Evolutionary conservation across 495 filamentous ascomycete species (phyloP), one percentile per base, ranked within the genome.

Genomic region (Penicillium cataractarum): DNA sequence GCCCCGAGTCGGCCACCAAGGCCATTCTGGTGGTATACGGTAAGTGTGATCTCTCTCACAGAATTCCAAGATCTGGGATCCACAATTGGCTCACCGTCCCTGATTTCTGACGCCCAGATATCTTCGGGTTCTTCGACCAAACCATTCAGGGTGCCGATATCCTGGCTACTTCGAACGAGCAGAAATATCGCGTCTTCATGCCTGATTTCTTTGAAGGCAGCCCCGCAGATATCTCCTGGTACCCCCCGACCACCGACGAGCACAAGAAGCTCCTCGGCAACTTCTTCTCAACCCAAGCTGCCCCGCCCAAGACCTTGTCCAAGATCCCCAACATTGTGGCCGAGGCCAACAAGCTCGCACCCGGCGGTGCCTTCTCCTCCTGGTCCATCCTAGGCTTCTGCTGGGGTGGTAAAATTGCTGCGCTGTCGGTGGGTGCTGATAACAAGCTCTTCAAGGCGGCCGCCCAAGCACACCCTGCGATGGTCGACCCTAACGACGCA

Each of bases 361-460:
- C 69, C 22, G 63, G 61, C 40, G 76, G 65, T 12, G 40, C 51
- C 31, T 87, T 96, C 67, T 80, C 88, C 68, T 88, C 84, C 32
- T 97, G 92, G 92, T 92, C 82, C n/a, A 81, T 92, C 60, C 72
- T 97, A n/a, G 94, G 94, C 15, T 92, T 83, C 84, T 99, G 94
- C 84, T 99, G 93, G 94, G 94, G 94, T 59, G 93, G 90, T 57
- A 96, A 96, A 82, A 85, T 90, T 54, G 78, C 84, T 17, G 82
- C 83, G n/a, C 80, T 91, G n/a, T 78, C 86, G 32, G 77, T 82
- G 6, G 77, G 74, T 4, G 71, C 82, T 22, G 78, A 83, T 31
- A 87, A 83, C 67, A 84, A 78, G 29, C 78, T 78, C 39, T 97
- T 97, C 80, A 85, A 85, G 59, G 85, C 86, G 1, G 90, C 78